Conservation (phyloP, 192 early-diverging fungal species). For the Entomortierella chlamydospora region DNA sequence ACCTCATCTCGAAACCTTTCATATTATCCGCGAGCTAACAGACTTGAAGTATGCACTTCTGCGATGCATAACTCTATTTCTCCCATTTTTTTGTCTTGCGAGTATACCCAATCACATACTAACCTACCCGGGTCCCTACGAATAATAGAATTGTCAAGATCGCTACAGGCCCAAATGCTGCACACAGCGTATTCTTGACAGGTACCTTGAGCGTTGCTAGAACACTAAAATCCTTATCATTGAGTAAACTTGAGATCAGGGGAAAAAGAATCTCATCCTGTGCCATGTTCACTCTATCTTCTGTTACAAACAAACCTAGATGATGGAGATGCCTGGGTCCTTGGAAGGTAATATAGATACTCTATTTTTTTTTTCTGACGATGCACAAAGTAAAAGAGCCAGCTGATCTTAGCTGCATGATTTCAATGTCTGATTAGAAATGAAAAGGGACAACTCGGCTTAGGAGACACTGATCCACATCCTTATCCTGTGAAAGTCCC, state of each 20-base stretch:
- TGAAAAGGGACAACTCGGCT: slow-evolving; percentile 59
- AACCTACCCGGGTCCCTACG: neutral
- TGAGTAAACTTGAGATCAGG: too few relatives aligned
- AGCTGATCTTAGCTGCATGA: neutral
- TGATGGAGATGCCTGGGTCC: slow-evolving; percentile 56
- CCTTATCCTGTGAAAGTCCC: slow-evolving; percentile 54
- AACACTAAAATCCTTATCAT: neutral
- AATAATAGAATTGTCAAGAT: slow-evolving; percentile 47
- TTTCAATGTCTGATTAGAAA: slow-evolving; percentile 34
- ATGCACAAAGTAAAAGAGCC: too few relatives aligned
- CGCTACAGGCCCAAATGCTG: slow-evolving; percentile 51
- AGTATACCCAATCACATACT: neutral
- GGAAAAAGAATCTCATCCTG: neutral
- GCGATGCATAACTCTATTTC: too few relatives aligned
- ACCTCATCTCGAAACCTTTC: slow-evolving; percentile 51
- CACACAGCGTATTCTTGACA: slow-evolving; percentile 58
- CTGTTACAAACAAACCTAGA: slow-evolving; percentile 5
- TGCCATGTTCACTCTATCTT: neutral
- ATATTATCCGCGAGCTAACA: slow-evolving; percentile 58
- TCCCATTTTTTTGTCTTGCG: neutral
- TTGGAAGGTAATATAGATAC: slow-evolving; percentile 41
- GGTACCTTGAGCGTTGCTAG: slow-evolving; percentile 3
- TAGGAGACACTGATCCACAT: slow-evolving; percentile 39
- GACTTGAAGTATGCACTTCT: slow-evolving; percentile 61
- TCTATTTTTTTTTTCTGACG: too few relatives aligned